phyloP scores from a whole-genome alignment of 805 yeast species.

The Henningerozyma blattae region DNA sequence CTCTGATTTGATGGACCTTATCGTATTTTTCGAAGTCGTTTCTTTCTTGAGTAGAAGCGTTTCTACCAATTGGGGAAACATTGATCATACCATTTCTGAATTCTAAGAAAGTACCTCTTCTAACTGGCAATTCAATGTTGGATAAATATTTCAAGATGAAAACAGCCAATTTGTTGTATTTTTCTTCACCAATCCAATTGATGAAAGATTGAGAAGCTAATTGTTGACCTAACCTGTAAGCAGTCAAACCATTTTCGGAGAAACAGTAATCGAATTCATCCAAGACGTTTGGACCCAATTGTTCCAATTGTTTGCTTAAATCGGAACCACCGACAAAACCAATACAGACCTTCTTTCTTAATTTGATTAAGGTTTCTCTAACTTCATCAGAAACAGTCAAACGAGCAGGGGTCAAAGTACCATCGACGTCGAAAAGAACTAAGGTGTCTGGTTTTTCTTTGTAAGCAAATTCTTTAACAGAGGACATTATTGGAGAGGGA shows the following conservation, averaged over 20 bases:
- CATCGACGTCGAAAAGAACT: slow-evolving; percentile 95
- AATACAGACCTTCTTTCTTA: slow-evolving; percentile 85
- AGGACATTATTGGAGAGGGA: slow-evolving; percentile 14
- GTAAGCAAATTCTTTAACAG: slow-evolving; percentile 44
- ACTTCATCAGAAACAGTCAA: slow-evolving; percentile 65
- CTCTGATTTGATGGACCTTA: slow-evolving; percentile 69
- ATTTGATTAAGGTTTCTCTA: slow-evolving; percentile 51
- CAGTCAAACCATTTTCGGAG: slow-evolving; percentile 96
- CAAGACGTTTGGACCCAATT: slow-evolving; percentile 72
- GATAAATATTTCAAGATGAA: slow-evolving; percentile 79
- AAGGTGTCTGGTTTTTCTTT: slow-evolving; percentile 77
- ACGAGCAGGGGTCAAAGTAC: slow-evolving; percentile 97
- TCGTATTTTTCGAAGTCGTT: slow-evolving; percentile 84
- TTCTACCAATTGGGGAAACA: slow-evolving; percentile 97
- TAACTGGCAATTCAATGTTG: slow-evolving; percentile 80
- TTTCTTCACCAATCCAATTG: slow-evolving; percentile 88
- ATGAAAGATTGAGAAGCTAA: slow-evolving; percentile 91
- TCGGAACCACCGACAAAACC: slow-evolving; percentile 99
- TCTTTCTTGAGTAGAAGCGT: slow-evolving; percentile 90
- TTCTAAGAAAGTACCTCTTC: slow-evolving; percentile 98
- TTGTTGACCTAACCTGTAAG: slow-evolving; percentile 81
- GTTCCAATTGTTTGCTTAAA: slow-evolving; percentile 88
- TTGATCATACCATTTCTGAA: slow-evolving; percentile 99
- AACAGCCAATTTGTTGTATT: slow-evolving; percentile 79
- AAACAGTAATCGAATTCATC: slow-evolving; percentile 88